Percentiles rank a stretch among this genome's conserved stretches.
phyloP scores from a whole-genome alignment of 108 stramenopile genomes.

The Cylindrotheca fusiformis region DNA sequence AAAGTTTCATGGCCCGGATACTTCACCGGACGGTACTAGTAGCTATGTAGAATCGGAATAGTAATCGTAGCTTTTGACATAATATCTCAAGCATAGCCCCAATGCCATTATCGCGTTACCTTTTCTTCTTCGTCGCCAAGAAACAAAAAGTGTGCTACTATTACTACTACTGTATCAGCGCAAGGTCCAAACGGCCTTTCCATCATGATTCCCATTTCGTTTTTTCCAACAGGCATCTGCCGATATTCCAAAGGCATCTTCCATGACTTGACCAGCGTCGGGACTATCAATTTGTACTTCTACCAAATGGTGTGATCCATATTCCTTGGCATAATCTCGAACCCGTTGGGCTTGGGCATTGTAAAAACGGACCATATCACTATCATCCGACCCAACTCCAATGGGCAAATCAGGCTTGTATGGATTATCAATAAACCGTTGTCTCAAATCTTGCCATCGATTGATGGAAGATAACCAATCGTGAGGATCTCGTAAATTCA shows the following conservation, averaged over 20 bases:
- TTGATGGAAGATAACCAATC: conserved; percentile 26
- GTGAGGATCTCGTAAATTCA: conserved; percentile 25
- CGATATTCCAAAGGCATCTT: conserved; percentile 31
- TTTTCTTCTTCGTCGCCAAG: too few relatives aligned
- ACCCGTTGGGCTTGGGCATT: conserved; percentile 17
- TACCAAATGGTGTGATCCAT: conserved; percentile 34
- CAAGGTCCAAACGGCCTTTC: conserved; percentile 7
- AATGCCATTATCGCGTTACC: too few relatives aligned
- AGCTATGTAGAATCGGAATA: too few relatives aligned
- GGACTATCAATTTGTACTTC: conserved; percentile 31
- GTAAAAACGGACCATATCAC: conserved; percentile 23
- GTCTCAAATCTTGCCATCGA: conserved; percentile 30
- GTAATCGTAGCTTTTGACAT: too few relatives aligned
- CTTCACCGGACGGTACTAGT: too few relatives aligned
- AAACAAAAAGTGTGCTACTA: too few relatives aligned
- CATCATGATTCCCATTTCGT: conserved; percentile 24
- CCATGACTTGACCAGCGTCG: conserved; percentile 19
- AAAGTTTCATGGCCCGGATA: too few relatives aligned
- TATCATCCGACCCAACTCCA: conserved; percentile 6
- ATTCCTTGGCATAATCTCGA: conserved; percentile 13
- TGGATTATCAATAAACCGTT: conserved; percentile 16
- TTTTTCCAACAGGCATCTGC: conserved; percentile 25
- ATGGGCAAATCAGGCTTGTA: conserved; percentile 5
- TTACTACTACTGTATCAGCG: too few relatives aligned
- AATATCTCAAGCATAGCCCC: too few relatives aligned